Conservation (phyloP, 2,329 filamentous ascomycete genomes). For the Meredithiella fracta region DNA sequence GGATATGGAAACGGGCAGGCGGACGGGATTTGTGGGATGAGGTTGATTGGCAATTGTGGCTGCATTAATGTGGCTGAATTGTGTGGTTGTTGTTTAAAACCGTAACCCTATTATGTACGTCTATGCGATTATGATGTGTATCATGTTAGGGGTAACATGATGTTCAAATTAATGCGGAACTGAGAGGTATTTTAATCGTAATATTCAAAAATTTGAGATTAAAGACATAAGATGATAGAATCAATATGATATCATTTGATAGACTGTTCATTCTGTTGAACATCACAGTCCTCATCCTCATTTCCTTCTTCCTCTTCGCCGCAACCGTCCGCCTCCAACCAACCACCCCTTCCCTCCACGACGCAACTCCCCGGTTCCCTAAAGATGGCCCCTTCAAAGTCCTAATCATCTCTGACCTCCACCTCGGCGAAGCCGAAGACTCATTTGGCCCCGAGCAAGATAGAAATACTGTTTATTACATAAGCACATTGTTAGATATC, state of each 20-base stretch:
- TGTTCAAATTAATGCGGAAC: too few relatives aligned
- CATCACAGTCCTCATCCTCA: not conserved
- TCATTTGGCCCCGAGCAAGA: conserved; percentile 37
- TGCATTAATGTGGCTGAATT: too few relatives aligned
- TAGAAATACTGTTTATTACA: conserved; percentile 36
- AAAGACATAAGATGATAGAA: too few relatives aligned
- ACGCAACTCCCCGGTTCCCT: not conserved
- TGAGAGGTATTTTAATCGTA: too few relatives aligned
- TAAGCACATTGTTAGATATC: conserved; percentile 38
- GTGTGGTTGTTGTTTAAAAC: not conserved
- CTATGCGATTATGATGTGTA: too few relatives aligned
- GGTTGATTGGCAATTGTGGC: too few relatives aligned
- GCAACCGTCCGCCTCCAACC: conserved; percentile 7
- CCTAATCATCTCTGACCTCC: conserved; percentile 51
- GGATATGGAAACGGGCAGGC: too few relatives aligned
- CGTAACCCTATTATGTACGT: not conserved
- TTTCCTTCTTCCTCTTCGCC: conserved; percentile 4
- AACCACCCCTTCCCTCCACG: not conserved
- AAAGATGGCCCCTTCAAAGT: conserved; percentile 33
- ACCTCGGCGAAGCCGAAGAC: conserved; percentile 50
- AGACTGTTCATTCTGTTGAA: conserved; percentile 1
- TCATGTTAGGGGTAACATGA: not conserved
- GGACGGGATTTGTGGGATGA: too few relatives aligned
- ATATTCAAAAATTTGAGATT: not conserved
- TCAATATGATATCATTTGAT: not conserved